phyloP scores from a whole-genome alignment of 176 grass and related monocot genomes.

The Olyra latifolia region DNA sequence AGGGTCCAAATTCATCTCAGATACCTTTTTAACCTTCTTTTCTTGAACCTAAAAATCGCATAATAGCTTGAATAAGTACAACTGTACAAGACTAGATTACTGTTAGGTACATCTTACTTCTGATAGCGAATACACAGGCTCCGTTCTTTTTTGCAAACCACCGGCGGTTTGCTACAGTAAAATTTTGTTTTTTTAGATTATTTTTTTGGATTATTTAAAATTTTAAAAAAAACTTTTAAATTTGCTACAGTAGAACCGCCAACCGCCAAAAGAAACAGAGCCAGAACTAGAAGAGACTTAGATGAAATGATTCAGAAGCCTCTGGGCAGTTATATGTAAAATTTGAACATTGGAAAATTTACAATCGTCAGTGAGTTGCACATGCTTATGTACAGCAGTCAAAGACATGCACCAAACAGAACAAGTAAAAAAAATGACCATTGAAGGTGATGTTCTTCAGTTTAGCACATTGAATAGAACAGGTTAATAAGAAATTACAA shows the following conservation, averaged over 20 bases:
- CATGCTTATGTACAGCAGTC: background rate
- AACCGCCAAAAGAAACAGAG: too few relatives aligned
- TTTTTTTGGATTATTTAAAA: too few relatives aligned
- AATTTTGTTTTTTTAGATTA: too few relatives aligned
- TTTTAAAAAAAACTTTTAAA: too few relatives aligned
- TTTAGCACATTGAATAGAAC: slow-evolving; percentile 6
- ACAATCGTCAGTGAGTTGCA: slow-evolving; percentile 22
- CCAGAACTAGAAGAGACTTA: background rate
- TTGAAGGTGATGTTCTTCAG: background rate
- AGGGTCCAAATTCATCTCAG: slow-evolving; percentile 73
- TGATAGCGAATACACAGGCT: background rate
- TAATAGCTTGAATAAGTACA: slow-evolving; percentile 12
- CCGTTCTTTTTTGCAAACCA: too few relatives aligned
- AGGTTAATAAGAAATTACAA: slow-evolving; percentile 2
- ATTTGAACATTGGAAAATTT: slow-evolving; percentile 15
- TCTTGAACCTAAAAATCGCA: slow-evolving; percentile 78
- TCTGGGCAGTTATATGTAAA: background rate
- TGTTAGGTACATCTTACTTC: background rate
- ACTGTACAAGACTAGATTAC: background rate
- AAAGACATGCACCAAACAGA: background rate
- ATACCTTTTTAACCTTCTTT: slow-evolving; percentile 93
- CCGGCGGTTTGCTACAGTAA: too few relatives aligned
- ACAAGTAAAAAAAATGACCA: background rate
- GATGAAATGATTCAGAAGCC: background rate
- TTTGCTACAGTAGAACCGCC: too few relatives aligned